phyloP scores from a whole-genome alignment of 352 stramenopile species.

The Globisporangium paroecandrum region DNA sequence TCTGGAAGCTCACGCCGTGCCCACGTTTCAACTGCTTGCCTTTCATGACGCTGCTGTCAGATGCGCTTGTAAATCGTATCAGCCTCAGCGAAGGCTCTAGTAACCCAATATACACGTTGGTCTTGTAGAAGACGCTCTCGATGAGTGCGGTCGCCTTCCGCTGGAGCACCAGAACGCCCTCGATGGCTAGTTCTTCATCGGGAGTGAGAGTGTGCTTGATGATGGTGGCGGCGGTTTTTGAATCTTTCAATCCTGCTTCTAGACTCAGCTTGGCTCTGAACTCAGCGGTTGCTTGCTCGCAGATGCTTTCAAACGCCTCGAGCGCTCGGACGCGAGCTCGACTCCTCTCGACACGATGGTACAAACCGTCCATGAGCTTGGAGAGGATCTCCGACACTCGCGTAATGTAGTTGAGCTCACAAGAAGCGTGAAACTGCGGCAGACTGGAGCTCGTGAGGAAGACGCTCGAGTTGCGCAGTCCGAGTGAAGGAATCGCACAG shows the following conservation, averaged over 20 bases:
- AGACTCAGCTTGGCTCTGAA: not conserved
- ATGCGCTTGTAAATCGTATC: conserved; percentile 54
- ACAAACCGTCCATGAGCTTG: conserved; percentile 27
- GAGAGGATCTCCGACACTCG: conserved; percentile 36
- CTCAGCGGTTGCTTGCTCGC: conserved; percentile 22
- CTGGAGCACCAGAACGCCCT: conserved; percentile 38
- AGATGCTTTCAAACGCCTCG: conserved; percentile 23
- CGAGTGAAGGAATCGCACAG: conserved; percentile 29
- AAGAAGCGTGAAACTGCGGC: conserved; percentile 39
- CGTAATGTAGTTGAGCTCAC: conserved; percentile 52
- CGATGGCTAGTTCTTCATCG: conserved; percentile 39
- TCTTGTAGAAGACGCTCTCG: conserved; percentile 27
- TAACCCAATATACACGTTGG: conserved; percentile 63
- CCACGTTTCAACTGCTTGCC: conserved; percentile 57
- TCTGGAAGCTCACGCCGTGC: conserved; percentile 54
- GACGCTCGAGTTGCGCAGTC: conserved; percentile 19
- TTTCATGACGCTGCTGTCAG: conserved; percentile 48
- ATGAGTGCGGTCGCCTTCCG: conserved; percentile 30
- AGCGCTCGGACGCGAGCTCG: conserved; percentile 31
- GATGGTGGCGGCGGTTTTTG: not conserved
- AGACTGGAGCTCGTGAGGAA: conserved; percentile 40
- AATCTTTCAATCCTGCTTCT: not conserved
- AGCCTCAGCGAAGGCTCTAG: conserved; percentile 44
- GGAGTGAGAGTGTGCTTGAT: conserved; percentile 18
- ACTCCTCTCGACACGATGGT: conserved; percentile 41